Percentiles rank a stretch among this genome's conserved stretches.
Evolutionary conservation across 106 monocot genomes (phyloP).

Genomic region (Dendrobium nobile): DNA sequence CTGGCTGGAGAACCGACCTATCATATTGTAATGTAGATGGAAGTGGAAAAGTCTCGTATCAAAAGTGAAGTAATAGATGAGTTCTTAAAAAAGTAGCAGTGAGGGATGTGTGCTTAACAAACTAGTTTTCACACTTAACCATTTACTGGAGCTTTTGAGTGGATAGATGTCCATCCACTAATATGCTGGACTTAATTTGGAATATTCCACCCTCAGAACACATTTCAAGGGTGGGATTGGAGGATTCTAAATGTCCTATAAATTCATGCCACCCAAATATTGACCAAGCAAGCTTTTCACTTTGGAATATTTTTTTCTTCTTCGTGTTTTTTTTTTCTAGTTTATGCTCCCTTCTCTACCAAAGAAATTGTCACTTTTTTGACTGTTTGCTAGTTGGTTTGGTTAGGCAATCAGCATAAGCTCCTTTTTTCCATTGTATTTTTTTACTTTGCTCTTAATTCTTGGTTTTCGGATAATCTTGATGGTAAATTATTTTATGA

Average conservation of each 20-base stretch:
- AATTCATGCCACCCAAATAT: neutral
- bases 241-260: neutral
- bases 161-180: neutral
- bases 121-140: neutral
- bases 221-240: neutral
- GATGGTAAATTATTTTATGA: neutral
- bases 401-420: neutral
- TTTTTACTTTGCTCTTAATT: neutral
- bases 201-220: neutral
- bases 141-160: neutral
- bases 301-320: neutral
- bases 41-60: neutral
- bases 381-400: neutral
- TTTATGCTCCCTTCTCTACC: neutral
- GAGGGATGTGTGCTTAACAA: neutral
- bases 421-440: neutral
- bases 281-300: neutral
- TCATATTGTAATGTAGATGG: neutral
- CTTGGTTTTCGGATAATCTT: neutral
- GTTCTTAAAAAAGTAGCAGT: neutral
- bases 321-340: neutral
- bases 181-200: neutral
- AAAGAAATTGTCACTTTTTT: neutral
- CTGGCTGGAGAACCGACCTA: too few species aligned
- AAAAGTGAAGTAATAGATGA: neutral